phyloP scores from a whole-genome alignment of 2,329 filamentous ascomycete genomes.

The Colletotrichum tropicale region DNA sequence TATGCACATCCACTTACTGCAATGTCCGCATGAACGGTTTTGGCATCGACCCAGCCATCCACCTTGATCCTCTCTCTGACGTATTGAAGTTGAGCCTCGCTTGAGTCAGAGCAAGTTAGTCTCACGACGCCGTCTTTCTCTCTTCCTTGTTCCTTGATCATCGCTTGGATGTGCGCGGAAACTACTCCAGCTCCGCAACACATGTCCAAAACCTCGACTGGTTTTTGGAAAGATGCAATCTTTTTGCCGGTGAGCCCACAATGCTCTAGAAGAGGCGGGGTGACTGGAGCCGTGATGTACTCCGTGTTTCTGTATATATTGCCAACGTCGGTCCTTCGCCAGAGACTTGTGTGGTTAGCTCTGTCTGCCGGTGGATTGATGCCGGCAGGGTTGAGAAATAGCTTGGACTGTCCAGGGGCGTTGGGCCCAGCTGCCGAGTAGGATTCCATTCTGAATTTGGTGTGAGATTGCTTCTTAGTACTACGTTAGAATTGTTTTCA shows the following conservation, averaged over 20 bases:
- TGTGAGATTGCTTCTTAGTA: background rate
- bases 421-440: background rate
- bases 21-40: background rate
- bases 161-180: background rate
- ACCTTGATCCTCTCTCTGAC: background rate
- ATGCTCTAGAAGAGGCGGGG: background rate
- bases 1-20: background rate
- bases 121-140: background rate
- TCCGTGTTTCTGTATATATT: background rate
- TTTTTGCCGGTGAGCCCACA: background rate
- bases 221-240: background rate
- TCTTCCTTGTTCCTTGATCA: background rate
- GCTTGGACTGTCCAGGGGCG: background rate
- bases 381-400: background rate
- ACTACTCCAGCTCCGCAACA: conserved; percentile 3
- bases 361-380: background rate
- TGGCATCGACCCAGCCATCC: background rate
- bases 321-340: background rate
- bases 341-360: background rate
- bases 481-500: background rate
- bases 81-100: background rate
- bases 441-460: background rate
- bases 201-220: background rate
- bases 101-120: background rate
- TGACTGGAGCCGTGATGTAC: background rate